These are phyloP conservation scores for Debaryomyces sp. DNA, from an alignment of 1,139 yeast species.

Conservation along the genomic window DNA sequence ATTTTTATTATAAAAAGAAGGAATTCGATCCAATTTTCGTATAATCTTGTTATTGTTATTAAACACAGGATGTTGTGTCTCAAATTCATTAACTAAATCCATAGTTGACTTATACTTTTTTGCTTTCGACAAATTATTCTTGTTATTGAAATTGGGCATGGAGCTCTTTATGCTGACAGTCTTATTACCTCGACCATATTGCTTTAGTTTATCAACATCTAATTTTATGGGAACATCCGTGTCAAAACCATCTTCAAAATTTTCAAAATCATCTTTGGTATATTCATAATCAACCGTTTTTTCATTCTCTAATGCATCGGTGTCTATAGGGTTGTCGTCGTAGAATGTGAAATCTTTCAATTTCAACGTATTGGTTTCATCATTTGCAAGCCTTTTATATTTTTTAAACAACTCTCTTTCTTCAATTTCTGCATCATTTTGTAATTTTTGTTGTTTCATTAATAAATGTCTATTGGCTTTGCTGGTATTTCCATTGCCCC, in stretches of 20 bases:
- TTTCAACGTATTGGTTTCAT: constrained; percentile 31
- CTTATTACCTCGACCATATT: constrained; percentile 8
- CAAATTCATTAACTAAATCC: constrained; percentile 23
- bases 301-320: constrained; percentile 37
- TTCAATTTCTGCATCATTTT: constrained; percentile 39
- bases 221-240: constrained; percentile 15
- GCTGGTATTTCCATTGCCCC: constrained; percentile 12
- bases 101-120: constrained; percentile 37
- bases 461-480: constrained; percentile 23
- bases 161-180: constrained; percentile 22
- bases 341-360: constrained; percentile 30
- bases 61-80: constrained; percentile 27
- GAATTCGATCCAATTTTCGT: constrained; percentile 44
- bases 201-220: constrained; percentile 13
- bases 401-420: constrained; percentile 31
- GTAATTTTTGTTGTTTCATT: constrained; percentile 30
- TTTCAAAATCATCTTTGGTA: constrained; percentile 41
- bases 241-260: constrained; percentile 41
- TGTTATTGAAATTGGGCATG: constrained; percentile 26
- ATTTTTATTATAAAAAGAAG: constrained; percentile 38
- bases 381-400: constrained; percentile 18
- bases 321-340: constrained; percentile 19
- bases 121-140: constrained; percentile 15
- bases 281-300: constrained; percentile 40
- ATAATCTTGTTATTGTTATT: constrained; percentile 38